Percentiles rank a stretch among this genome's conserved stretches.
phyloP scores from a whole-genome alignment of 495 filamentous ascomycete species.

The Penicillium odoratum region DNA sequence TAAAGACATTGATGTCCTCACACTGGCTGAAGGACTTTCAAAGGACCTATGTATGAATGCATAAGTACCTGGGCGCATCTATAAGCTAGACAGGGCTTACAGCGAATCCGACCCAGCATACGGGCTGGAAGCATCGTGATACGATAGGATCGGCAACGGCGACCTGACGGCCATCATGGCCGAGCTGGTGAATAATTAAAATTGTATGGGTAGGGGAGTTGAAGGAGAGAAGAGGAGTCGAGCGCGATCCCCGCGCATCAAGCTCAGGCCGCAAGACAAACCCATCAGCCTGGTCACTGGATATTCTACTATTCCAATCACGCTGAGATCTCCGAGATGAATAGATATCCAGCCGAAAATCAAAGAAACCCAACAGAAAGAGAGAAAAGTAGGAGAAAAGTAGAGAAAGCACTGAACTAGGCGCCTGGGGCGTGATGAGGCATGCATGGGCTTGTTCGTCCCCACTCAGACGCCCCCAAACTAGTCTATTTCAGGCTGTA shows the following conservation, averaged over 20 bases:
- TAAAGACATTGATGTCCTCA: slow-evolving; percentile 3
- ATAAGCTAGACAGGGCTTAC: slow-evolving; percentile 10
- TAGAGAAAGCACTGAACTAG: slow-evolving; percentile 8
- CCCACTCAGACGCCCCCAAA: slow-evolving; percentile 26
- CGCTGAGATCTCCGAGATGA: slow-evolving; percentile 11
- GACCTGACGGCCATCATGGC: slow-evolving; percentile 35
- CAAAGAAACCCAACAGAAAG: too few species aligned
- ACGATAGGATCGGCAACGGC: slow-evolving; percentile 33
- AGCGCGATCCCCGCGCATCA: slow-evolving; percentile 11
- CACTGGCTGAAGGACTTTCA: slow-evolving; percentile 9
- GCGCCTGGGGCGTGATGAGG: slow-evolving; percentile 33
- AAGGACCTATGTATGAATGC: slow-evolving; percentile 9
- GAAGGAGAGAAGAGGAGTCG: slow-evolving; percentile 8
- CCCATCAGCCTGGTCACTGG: slow-evolving; percentile 14
- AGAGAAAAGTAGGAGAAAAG: neutral
- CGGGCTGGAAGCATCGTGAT: slow-evolving; percentile 20
- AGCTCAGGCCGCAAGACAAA: slow-evolving; percentile 19
- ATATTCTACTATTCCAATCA: slow-evolving; percentile 7
- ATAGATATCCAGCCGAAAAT: neutral
- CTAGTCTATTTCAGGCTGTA: slow-evolving; percentile 20
- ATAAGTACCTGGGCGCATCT: slow-evolving; percentile 10
- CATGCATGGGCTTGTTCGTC: slow-evolving; percentile 18
- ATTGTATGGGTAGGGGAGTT: slow-evolving; percentile 1
- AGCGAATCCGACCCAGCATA: slow-evolving; percentile 19
- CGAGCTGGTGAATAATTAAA: slow-evolving; percentile 7